Evolutionary conservation across 2,329 filamentous ascomycete genomes (phyloP).

Genomic region (Septoria petroselini): DNA sequence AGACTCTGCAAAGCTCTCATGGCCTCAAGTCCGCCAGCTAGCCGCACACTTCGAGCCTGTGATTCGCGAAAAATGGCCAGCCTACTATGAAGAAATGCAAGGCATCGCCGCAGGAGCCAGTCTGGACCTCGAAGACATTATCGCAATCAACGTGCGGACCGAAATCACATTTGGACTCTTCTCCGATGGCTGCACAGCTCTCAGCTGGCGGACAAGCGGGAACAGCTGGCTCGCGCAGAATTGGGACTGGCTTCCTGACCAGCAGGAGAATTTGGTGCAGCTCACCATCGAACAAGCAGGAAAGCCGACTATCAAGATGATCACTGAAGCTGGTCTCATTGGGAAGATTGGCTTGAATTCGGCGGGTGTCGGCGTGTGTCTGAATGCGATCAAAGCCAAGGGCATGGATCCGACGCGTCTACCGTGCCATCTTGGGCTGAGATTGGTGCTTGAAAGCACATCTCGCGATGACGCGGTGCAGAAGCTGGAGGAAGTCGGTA

Average conservation of each 20-base stretch:
- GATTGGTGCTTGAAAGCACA: conserved; percentile 53
- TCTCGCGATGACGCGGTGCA: conserved; percentile 49
- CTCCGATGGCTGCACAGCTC: conserved; percentile 56
- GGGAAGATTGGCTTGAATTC: conserved; percentile 65
- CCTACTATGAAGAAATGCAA: conserved; percentile 45
- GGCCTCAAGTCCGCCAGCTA: conserved; percentile 45
- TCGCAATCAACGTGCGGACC: conserved; percentile 57
- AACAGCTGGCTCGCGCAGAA: conserved; percentile 53
- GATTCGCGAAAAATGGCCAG: conserved; percentile 44
- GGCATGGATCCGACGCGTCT: conserved; percentile 53
- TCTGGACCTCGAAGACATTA: conserved; percentile 50
- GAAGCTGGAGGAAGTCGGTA: conserved; percentile 46
- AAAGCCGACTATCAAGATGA: conserved; percentile 52
- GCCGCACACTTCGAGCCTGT: conserved; percentile 49
- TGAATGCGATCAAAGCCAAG: conserved; percentile 60
- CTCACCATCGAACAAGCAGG: conserved; percentile 45
- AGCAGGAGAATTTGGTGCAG: conserved; percentile 51
- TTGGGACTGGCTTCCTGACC: conserved; percentile 58
- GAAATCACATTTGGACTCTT: conserved; percentile 59
- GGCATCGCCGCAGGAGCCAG: conserved; percentile 52
- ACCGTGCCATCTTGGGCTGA: conserved; percentile 60
- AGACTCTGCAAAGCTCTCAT: conserved; percentile 46
- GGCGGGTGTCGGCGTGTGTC: conserved; percentile 56
- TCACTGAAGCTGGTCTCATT: conserved; percentile 60
- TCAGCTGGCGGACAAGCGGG: conserved; percentile 43